Conservation (phyloP, 75 land plant genomes). For the Sequoia sempervirens region DNA sequence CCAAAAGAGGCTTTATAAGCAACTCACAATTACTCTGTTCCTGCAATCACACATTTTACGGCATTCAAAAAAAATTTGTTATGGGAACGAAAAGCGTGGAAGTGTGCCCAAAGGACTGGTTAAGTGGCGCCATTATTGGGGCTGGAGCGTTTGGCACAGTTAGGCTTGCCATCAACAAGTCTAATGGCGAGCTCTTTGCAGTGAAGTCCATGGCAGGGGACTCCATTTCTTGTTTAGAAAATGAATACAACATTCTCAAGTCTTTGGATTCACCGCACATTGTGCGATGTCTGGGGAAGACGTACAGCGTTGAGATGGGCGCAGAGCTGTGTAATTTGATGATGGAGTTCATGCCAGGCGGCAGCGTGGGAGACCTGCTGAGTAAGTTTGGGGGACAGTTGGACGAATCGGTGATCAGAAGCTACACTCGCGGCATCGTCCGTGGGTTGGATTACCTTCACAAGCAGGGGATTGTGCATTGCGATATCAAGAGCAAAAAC, state of each 20-base stretch:
- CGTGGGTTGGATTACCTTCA: slow-evolving; percentile 64
- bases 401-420: neutral
- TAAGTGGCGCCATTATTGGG: slow-evolving; percentile 36
- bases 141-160: slow-evolving; percentile 51
- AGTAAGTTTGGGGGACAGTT: neutral
- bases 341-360: slow-evolving; percentile 68
- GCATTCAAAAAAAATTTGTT: neutral
- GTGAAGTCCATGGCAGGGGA: slow-evolving; percentile 33
- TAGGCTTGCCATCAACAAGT: slow-evolving; percentile 34
- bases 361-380: slow-evolving; percentile 8
- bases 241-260: slow-evolving; percentile 36
- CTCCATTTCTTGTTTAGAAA: slow-evolving; percentile 17
- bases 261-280: slow-evolving; percentile 29
- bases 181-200: slow-evolving; percentile 42
- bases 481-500: slow-evolving; percentile 71
- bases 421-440: slow-evolving; percentile 24
- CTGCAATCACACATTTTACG: neutral
- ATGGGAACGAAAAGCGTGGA: neutral
- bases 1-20: too few species aligned
- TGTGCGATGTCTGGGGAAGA: slow-evolving; percentile 34
- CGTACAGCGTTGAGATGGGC: slow-evolving; percentile 18
- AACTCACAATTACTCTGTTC: too few species aligned
- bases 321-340: slow-evolving; percentile 21
- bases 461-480: slow-evolving; percentile 55
- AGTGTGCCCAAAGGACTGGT: slow-evolving; percentile 17